Percentiles rank a stretch among this genome's conserved stretches.
Conservation (phyloP, 371 early-diverging fungal species). For the Mucor velutinosus region DNA sequence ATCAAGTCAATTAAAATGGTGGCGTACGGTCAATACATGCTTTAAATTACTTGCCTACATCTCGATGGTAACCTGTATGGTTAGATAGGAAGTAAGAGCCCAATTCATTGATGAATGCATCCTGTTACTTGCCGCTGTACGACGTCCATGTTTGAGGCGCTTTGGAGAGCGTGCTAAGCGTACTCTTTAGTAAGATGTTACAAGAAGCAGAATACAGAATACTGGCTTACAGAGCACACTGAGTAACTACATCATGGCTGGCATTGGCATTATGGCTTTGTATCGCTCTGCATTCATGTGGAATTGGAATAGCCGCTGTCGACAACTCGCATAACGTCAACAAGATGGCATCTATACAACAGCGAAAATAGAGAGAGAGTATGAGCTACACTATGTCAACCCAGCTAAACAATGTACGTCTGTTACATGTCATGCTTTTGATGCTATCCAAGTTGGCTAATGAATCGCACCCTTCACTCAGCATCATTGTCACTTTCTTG, state of each 20-base stretch:
- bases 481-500: constrained; percentile 9
- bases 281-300: constrained; percentile 5
- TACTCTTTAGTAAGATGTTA: background rate
- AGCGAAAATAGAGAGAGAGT: too few relatives aligned
- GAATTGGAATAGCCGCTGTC: constrained; percentile 4
- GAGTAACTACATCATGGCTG: background rate
- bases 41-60: constrained; percentile 20
- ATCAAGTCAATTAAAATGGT: background rate
- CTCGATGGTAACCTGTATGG: constrained; percentile 24
- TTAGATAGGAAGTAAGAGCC: background rate
- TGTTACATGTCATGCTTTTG: constrained; percentile 17
- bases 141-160: constrained; percentile 28
- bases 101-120: background rate
- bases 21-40: background rate
- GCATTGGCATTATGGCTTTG: background rate
- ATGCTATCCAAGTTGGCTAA: background rate
- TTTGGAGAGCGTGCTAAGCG: constrained; percentile 15
- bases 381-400: background rate
- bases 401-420: background rate
- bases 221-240: constrained; percentile 15
- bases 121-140: constrained; percentile 22
- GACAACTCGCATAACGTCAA: constrained; percentile 25
- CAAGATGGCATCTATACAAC: constrained; percentile 18
- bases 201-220: background rate
- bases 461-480: constrained; percentile 15